phyloP scores from a whole-genome alignment of 176 grass and related monocot genomes.

The Oryza meyeriana region DNA sequence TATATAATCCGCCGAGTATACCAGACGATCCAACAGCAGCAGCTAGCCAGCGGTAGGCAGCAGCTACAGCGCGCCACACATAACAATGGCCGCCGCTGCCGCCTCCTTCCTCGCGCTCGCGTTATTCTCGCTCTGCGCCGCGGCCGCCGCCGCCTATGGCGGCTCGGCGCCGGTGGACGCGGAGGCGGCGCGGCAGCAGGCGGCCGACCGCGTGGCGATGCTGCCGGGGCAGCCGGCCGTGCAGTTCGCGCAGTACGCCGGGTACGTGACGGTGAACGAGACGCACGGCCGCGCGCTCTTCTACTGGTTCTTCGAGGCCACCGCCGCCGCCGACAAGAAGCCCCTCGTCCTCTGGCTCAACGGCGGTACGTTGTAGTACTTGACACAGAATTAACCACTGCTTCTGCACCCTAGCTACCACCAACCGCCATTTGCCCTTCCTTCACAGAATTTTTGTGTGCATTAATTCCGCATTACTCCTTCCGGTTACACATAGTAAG shows the following conservation, averaged over 20 bases:
- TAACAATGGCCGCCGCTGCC: slow-evolving; percentile 5
- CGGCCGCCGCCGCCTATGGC: neutral
- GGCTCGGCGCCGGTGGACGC: slow-evolving; percentile 16
- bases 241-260: slow-evolving; percentile 77
- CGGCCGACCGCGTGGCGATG: slow-evolving; percentile 58
- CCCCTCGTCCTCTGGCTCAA: slow-evolving; percentile 92
- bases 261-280: slow-evolving; percentile 88
- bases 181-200: slow-evolving; percentile 51
- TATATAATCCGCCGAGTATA: neutral
- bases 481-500: no score
- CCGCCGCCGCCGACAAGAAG: slow-evolving; percentile 51
- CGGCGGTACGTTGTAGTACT: slow-evolving; percentile 56
- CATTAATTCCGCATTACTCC: neutral
- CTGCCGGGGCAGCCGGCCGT: slow-evolving; percentile 88
- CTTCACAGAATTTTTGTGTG: neutral
- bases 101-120: neutral
- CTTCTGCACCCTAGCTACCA: no score
- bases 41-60: neutral
- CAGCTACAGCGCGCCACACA: slow-evolving; percentile 4
- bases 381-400: neutral
- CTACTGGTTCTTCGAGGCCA: slow-evolving; percentile 98
- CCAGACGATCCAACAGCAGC: slow-evolving; percentile 20
- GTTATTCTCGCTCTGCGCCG: neutral
- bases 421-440: neutral
- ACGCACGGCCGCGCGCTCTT: slow-evolving; percentile 88